Evolutionary conservation across 345 rosid species (phyloP).

Genomic region (Eucalyptus paniculata): DNA sequence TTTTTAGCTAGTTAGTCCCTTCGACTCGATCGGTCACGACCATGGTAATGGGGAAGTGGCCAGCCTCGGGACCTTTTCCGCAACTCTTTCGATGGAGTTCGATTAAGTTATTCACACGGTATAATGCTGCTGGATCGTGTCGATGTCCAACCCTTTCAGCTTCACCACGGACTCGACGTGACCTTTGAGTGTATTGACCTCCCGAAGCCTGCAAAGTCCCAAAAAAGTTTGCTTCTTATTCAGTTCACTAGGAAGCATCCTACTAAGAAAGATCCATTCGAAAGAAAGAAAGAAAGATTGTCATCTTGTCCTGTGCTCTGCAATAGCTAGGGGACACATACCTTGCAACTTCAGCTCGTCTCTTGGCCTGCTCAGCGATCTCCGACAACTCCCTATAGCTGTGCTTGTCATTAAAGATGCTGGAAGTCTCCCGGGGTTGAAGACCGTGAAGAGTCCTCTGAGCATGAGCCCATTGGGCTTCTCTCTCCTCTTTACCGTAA

Average conservation of each 20-base stretch:
- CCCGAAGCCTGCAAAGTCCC: slow-evolving; percentile 44
- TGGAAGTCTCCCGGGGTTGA: slow-evolving; percentile 39
- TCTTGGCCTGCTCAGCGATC: slow-evolving; percentile 86
- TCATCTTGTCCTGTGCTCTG: background rate
- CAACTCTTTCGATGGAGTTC: background rate
- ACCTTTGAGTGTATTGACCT: slow-evolving; percentile 74
- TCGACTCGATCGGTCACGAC: background rate
- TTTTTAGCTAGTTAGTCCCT: background rate
- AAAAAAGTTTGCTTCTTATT: background rate
- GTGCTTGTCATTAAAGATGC: slow-evolving; percentile 37
- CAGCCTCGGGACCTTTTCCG: background rate
- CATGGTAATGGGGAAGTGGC: background rate
- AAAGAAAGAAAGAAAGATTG: background rate
- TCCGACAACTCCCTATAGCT: slow-evolving; percentile 66
- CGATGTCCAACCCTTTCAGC: slow-evolving; percentile 73
- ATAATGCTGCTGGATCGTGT: slow-evolving; percentile 72
- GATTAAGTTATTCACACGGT: slow-evolving; percentile 28
- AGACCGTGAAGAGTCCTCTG: slow-evolving; percentile 84
- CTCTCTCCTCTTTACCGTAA: slow-evolving; percentile 76
- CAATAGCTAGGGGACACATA: background rate
- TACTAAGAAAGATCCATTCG: background rate
- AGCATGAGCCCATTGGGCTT: slow-evolving; percentile 87
- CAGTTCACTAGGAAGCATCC: background rate
- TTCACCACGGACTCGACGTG: slow-evolving; percentile 91
- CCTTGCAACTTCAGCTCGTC: slow-evolving; percentile 88